phyloP scores from a whole-genome alignment of 1,284 basidiomycete genomes.

The Ustilago cynodontis region DNA sequence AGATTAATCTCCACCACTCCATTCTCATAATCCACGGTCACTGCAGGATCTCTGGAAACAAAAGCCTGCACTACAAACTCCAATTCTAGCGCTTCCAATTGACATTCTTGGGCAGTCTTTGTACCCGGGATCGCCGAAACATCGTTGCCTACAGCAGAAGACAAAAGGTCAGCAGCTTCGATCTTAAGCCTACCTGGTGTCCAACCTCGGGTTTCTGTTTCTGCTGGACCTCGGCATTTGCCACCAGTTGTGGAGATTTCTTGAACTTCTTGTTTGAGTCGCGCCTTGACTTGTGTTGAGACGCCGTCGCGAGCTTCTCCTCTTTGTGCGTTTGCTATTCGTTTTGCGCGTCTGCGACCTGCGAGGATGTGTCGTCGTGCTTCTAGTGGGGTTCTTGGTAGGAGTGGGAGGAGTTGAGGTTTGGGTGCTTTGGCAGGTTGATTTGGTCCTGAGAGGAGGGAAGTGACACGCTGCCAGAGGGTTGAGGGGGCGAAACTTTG shows the following conservation, averaged over 20 bases:
- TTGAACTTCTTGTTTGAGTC: conserved; percentile 58
- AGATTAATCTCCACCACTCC: conserved; percentile 49
- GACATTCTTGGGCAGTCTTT: conserved; percentile 38
- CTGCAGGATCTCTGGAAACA: conserved; percentile 39
- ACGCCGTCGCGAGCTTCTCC: conserved; percentile 56
- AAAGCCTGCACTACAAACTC: conserved; percentile 51
- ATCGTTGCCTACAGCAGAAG: conserved; percentile 24
- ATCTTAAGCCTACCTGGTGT: conserved; percentile 40
- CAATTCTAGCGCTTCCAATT: conserved; percentile 46
- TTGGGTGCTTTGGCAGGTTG: conserved; percentile 39
- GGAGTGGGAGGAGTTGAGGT: conserved; percentile 55
- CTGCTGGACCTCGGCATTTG: conserved; percentile 38
- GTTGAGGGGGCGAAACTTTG: conserved; percentile 23
- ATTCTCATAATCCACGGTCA: conserved; percentile 37
- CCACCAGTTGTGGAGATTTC: conserved; percentile 42
- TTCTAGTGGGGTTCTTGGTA: conserved; percentile 68
- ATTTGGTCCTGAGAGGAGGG: conserved; percentile 11
- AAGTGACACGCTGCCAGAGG: conserved; percentile 22
- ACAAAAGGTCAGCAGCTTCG: conserved; percentile 31
- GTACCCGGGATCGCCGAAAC: conserved; percentile 8
- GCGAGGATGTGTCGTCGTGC: conserved; percentile 70
- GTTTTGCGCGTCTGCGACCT: conserved; percentile 67
- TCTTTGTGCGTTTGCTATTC: conserved; percentile 60
- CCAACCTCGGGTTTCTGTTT: conserved; percentile 26
- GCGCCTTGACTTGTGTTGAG: conserved; percentile 49